These are phyloP conservation scores for Corymbia maculata DNA, from an alignment of 345 rosid species.

Conservation along the genomic window DNA sequence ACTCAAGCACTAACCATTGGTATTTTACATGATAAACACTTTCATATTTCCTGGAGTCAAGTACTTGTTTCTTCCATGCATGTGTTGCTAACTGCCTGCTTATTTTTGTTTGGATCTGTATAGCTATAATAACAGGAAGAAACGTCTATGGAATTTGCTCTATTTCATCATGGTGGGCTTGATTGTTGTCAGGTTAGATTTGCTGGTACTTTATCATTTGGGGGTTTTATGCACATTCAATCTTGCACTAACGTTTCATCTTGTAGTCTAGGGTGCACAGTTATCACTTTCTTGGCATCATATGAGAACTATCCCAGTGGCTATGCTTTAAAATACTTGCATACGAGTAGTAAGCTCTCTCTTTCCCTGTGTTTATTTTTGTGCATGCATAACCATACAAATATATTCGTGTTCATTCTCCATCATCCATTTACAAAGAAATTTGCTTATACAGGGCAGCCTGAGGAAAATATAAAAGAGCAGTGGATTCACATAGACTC, in stretches of 20 bases:
- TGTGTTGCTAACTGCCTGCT: neutral
- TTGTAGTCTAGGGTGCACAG: slow-evolving; percentile 84
- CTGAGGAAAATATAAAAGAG: slow-evolving; percentile 23
- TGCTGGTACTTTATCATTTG: neutral
- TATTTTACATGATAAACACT: neutral
- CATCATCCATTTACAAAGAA: neutral
- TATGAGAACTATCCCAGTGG: slow-evolving; percentile 90
- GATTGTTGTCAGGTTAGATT: slow-evolving; percentile 56
- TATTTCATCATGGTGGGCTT: slow-evolving; percentile 51
- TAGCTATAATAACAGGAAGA: slow-evolving; percentile 89
- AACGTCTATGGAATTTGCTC: slow-evolving; percentile 64
- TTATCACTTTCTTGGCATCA: slow-evolving; percentile 70
- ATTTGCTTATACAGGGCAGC: slow-evolving; percentile 25
- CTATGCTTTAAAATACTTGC: slow-evolving; percentile 73
- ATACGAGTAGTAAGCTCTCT: slow-evolving; percentile 53
- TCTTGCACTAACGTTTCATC: slow-evolving; percentile 12
- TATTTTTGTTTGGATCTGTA: neutral
- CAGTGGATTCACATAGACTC: slow-evolving; percentile 83
- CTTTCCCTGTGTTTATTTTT: neutral
- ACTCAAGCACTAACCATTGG: neutral
- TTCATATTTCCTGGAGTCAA: neutral
- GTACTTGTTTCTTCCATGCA: neutral
- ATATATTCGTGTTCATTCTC: neutral
- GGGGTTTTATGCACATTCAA: neutral
- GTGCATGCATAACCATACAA: neutral